Base-by-base conservation (phyloP, 352 stramenopile genomes). In the Phytophthora fragariae region DNA sequence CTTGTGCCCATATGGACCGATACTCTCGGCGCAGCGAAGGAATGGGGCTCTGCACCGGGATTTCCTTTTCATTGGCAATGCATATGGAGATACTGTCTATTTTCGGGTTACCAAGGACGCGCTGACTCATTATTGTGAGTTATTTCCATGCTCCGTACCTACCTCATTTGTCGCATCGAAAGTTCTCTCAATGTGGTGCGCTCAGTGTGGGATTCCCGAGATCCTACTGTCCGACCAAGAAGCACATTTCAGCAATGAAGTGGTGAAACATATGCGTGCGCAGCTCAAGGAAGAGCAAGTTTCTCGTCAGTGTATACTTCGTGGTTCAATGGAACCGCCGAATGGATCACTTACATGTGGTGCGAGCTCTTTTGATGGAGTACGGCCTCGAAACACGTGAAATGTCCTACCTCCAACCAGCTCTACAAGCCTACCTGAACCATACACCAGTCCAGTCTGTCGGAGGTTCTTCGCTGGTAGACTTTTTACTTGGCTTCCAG, bases 231-330 rank as follows among this genome's bases (percentile, higher is more conserved):
- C 72, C 1, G 65, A 78, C 19, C 66, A 75, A 54, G 66, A 46
- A 21, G 56, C 14, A 1, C 65, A 77, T 59, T 77, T 75, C 24
- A 29, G 24, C 4, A 78, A 75, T 44, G 49, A 75, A 31, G 47
- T 31, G 19, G 47, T 75, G 8, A 65, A 57, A 15, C 29, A 67
- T 41, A 9, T 71, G 17, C 44, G 46, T 24, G 41, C 46, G 14
- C 44, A 56, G 3, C 17, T 71, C 10, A 55, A 62, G 14, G 27
- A 39, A 0, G 35, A 74, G 46, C 66, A 14, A 52, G 5, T 65
- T 70, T 10, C 31, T 54, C 15, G 19, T 19, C 54, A 3, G 72
- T 66, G 9, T 75, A 75, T 27, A 15, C 47, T 0, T 61, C 72
- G 12, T 75, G 55, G 65, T 1, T 79, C 24, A 70, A 72, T 15